phyloP scores from a whole-genome alignment of 2,329 filamentous ascomycete genomes.

The Cladosporium sp. region DNA sequence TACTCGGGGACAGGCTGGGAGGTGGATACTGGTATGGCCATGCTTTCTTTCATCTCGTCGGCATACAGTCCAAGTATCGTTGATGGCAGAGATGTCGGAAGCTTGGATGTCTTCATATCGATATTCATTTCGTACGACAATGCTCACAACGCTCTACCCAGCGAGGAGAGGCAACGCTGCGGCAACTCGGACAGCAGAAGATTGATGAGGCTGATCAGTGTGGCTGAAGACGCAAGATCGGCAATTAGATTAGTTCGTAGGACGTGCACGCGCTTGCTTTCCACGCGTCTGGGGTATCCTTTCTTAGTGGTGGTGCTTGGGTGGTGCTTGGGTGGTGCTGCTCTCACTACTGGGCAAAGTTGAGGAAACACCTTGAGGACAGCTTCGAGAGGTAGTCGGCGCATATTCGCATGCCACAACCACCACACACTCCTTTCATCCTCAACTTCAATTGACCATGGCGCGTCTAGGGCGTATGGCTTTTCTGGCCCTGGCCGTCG shows the following conservation, averaged over 20 bases:
- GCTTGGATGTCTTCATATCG: not conserved
- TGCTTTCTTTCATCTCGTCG: not conserved
- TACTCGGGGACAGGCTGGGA: not conserved
- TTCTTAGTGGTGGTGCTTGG: not conserved
- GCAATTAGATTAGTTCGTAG: not conserved
- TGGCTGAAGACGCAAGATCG: not conserved
- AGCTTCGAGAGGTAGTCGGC: not conserved
- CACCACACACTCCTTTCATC: constrained; percentile 17
- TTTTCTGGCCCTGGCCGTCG: constrained; percentile 83
- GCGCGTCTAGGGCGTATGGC: constrained; percentile 67
- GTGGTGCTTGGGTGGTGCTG: not conserved
- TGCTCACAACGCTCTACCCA: not conserved
- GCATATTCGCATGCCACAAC: not conserved
- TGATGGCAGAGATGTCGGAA: no score
- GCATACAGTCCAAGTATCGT: not conserved
- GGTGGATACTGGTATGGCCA: not conserved
- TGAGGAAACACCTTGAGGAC: constrained; percentile 5
- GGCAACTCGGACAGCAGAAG: not conserved
- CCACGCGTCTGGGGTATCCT: constrained; percentile 4
- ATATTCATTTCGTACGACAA: not conserved
- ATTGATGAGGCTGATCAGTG: not conserved
- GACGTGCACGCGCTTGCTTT: not conserved
- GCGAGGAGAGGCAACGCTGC: not conserved
- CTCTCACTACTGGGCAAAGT: not conserved
- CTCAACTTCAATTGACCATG: constrained; percentile 38